A percentile compares a stretch with the other conserved stretches of the same genome.
Evolutionary conservation across 139 green algal species (phyloP).

Genomic region (Desmodesmus armatus): DNA sequence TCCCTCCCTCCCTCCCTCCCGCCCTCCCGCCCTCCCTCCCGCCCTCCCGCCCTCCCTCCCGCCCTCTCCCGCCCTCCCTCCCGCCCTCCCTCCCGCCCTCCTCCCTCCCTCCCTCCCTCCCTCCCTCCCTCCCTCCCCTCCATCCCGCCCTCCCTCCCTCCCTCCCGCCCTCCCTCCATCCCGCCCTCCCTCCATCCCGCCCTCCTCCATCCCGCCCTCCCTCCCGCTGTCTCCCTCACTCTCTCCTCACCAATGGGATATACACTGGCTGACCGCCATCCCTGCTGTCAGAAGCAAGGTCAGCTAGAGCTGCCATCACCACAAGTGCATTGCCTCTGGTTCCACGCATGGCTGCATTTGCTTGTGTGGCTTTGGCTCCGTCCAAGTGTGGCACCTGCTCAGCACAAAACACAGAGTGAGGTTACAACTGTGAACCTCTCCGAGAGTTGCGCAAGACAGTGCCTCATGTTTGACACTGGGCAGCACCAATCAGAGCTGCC

Average conservation of each 20-base stretch:
- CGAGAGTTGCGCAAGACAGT: background rate
- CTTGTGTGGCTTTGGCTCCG: background rate
- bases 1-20: too few species aligned
- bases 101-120: too few species aligned
- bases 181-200: too few species aligned
- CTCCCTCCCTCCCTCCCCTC: too few species aligned
- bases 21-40: too few species aligned
- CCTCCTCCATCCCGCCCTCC: too few species aligned
- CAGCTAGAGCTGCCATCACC: background rate
- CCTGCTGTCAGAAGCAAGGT: background rate
- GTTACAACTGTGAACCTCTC: background rate
- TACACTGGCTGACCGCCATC: background rate
- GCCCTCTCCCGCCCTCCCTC: too few species aligned
- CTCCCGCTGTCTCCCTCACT: background rate
- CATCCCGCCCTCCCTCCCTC: too few species aligned
- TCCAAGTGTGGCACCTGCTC: conserved; percentile 31
- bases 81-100: too few species aligned
- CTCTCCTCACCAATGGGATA: conserved; percentile 34
- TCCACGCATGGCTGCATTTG: background rate
- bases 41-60: too few species aligned
- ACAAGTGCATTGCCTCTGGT: background rate
- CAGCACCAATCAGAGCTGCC: background rate
- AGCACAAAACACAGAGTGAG: background rate
- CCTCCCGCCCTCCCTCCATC: too few species aligned
- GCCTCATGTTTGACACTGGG: background rate